phyloP scores from a whole-genome alignment of 2,329 filamentous ascomycete species.

The Pseudopyricularia cyperi region DNA sequence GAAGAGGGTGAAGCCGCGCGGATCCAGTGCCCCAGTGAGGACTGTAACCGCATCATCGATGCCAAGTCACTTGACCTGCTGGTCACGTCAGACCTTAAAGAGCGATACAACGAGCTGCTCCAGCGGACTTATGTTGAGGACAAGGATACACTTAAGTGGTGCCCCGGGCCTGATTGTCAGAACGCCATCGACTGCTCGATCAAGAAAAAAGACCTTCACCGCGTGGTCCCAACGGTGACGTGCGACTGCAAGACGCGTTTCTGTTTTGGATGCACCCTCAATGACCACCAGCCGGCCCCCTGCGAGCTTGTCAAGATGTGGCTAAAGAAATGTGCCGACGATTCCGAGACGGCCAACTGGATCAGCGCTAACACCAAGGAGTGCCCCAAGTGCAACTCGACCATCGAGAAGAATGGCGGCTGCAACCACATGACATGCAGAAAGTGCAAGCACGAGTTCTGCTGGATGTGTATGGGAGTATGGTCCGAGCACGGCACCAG shows the following conservation, averaged over 20 bases:
- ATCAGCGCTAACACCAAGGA: constrained; percentile 99
- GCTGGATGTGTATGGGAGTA: constrained; percentile 99
- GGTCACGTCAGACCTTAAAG: constrained; percentile 40
- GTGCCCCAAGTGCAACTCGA: constrained; percentile 89
- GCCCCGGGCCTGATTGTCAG: constrained; percentile 90
- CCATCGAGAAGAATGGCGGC: constrained; percentile 96
- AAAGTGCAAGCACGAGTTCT: constrained; percentile 94
- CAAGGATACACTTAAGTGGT: constrained; percentile 93
- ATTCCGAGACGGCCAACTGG: constrained; percentile 98
- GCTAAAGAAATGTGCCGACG: constrained; percentile 97
- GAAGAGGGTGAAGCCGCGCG: constrained; percentile 91
- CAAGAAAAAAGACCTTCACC: constrained; percentile 75
- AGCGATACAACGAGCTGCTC: constrained; percentile 70
- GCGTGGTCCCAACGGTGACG: constrained; percentile 77
- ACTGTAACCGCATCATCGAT: constrained; percentile 83
- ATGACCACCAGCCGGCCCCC: constrained; percentile 86
- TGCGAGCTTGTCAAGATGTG: constrained; percentile 86
- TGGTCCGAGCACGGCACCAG: constrained; percentile 98
- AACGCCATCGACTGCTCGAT: constrained; percentile 83
- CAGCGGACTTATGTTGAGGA: constrained; percentile 95
- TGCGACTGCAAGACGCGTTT: constrained; percentile 79
- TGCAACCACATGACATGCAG: constrained; percentile 98
- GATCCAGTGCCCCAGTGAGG: constrained; percentile 83
- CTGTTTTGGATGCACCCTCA: constrained; percentile 86
- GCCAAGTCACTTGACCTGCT: constrained; percentile 76